Base-by-base conservation (phyloP, 257 asterid species). In the Salvia hispanica region DNA sequence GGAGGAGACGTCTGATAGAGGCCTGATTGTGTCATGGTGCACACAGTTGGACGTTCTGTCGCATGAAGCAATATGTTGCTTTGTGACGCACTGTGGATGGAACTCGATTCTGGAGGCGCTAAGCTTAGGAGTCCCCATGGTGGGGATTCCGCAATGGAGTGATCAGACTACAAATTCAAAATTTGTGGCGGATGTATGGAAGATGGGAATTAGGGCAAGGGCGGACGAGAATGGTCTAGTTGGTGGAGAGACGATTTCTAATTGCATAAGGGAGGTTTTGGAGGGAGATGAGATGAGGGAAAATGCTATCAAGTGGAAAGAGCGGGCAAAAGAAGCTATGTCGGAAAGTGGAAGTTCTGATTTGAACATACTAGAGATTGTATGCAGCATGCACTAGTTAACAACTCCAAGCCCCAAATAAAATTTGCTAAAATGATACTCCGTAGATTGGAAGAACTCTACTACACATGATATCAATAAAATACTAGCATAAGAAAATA, bases 51-150 rank as follows among this genome's bases (percentile, higher is more conserved):
- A 77, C 60, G 76, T 73, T n/a, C 12, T 77, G 47, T 65, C 62
- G 8, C 76, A 73, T 42, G 48, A 69, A 0, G 61, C 82, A 4
- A 0, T 69, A 44, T 59, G 74, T 0, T 78, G 82, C 37, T 77
- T 77, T 5, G 5, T 77, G n/a, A 77, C 82, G 6, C 36, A 77
- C 7, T 77, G 79, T 33, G 82, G 82, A 33, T 78, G 79, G 82
- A 78, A 73, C 14, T 78, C 74, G 69, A 78, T 71, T 1, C 36
- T 77, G 40, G 82, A 77, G 34, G 79, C 79, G 0, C 7, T 70
- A 12, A 37, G 78, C 21, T 3, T 73, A 44, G 82, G 82, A 1
- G 79, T 73, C 10, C 82, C 82, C 1, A 64, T 69, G 76, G 78
- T 77, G 57, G 79, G 14, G 7, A 5, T 73, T 57, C 79, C 82